Evolutionary conservation across 495 filamentous ascomycete genomes (phyloP), one percentile per base, ranked within the genome.

Genomic region (Neurospora terricola): DNA sequence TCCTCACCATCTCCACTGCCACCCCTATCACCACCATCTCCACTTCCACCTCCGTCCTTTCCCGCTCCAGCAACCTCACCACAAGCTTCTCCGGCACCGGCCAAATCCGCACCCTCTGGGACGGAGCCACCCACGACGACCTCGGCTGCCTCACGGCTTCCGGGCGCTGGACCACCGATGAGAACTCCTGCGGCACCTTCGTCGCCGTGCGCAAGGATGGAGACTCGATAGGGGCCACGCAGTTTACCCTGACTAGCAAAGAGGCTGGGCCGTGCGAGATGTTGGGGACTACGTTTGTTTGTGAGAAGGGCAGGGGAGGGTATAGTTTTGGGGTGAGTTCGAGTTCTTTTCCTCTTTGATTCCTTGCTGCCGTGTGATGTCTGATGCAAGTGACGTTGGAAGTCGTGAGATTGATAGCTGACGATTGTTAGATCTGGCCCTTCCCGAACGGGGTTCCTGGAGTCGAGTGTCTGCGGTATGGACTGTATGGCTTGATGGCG

Each of bases 401-500:
- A 69, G 69, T 3, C 16, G 3, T 71, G 45, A 37, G 6, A 11
- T n/a, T 48, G 68, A 59, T 18, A 73, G 62, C 9, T 73, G 72
- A 5, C 23, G 11, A 59, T 27, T 27, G 48, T 14, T 59, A 74
- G 73, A 68, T 72, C n/a, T 79, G 76, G 76, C 77, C 74, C 21
- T 79, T 42, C 36, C 74, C 76, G 3, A 79, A 76, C 59, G 71
- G 74, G 8, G 72, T 77, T 37, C 76, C 77, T 0, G 72, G 70
- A 23, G 59, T 73, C 11, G 69, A 75, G 27, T 72, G 71, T 27
- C 72, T 79, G 16, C 69, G 76, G 4, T 76, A 62, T 27, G 75
- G 76, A 4, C 71, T 75, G 69, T 78, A 78, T 70, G 78, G 78
- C 27, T 68, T 79, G 30, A 79, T 78, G 78, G 73, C 72, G 5